These are phyloP conservation scores for Carpinus fangiana DNA, from an alignment of 306 rosid species.

Conservation along the genomic window DNA sequence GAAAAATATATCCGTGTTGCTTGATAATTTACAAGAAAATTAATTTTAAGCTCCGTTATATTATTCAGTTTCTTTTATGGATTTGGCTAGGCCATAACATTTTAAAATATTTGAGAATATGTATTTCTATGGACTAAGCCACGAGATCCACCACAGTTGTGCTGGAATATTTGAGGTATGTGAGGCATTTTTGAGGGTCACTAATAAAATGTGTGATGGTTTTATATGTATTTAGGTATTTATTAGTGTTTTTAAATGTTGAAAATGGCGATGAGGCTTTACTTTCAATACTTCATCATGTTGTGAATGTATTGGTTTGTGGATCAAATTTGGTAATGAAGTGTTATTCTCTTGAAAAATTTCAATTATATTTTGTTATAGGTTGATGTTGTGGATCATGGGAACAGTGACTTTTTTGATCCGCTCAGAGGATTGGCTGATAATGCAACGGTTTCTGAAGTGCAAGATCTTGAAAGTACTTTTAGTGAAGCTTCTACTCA, in stretches of 20 bases:
- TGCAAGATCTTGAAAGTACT: slow-evolving; percentile 31
- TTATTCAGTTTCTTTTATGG: neutral
- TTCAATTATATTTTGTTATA: slow-evolving; percentile 28
- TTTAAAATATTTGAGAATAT: neutral
- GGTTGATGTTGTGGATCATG: slow-evolving; percentile 48
- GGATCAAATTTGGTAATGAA: neutral
- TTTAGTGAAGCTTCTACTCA: slow-evolving; percentile 35
- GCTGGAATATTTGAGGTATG: neutral
- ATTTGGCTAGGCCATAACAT: neutral
- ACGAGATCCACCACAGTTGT: neutral
- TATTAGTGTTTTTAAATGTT: neutral
- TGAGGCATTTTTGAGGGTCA: neutral
- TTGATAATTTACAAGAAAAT: neutral
- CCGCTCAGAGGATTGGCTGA: slow-evolving; percentile 66
- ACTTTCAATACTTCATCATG: neutral
- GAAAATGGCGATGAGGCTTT: neutral
- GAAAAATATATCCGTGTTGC: neutral
- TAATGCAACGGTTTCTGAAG: slow-evolving; percentile 31
- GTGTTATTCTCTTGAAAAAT: slow-evolving; percentile 13
- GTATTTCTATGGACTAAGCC: neutral
- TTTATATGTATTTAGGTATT: neutral
- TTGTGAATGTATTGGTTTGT: slow-evolving; percentile 11
- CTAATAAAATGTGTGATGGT: neutral
- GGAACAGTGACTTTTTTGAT: slow-evolving; percentile 54
- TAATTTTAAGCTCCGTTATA: neutral